Conservation (phyloP, 257 asterid species). For the Scutellaria barbata region DNA sequence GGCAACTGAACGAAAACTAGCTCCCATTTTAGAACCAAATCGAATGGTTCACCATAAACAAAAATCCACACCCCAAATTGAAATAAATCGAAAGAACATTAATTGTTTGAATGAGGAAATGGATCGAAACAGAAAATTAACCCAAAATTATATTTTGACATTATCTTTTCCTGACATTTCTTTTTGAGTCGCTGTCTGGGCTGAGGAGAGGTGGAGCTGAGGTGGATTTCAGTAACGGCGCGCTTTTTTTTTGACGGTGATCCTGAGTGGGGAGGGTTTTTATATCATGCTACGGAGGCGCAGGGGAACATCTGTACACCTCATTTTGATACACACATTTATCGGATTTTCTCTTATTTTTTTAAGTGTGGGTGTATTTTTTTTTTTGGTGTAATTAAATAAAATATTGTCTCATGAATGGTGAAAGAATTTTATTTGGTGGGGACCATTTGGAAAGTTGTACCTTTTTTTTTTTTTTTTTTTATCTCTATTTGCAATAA, state of each 20-base stretch:
- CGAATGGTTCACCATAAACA: constrained; percentile 22
- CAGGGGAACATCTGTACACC: not conserved
- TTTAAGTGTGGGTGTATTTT: too few relatives aligned
- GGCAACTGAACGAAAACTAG: constrained; percentile 25
- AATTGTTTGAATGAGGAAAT: constrained; percentile 24
- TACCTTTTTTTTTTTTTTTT: too few relatives aligned
- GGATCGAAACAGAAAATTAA: constrained; percentile 28
- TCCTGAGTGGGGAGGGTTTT: constrained; percentile 21
- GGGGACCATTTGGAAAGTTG: too few relatives aligned
- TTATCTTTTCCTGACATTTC: not conserved
- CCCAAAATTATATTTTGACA: not conserved
- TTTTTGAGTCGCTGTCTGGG: constrained; percentile 37
- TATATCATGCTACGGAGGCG: constrained; percentile 21
- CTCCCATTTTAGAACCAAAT: constrained; percentile 37
- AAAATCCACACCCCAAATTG: constrained; percentile 21
- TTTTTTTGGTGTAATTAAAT: too few relatives aligned
- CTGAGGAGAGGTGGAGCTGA: constrained; percentile 42
- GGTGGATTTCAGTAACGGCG: constrained; percentile 43
- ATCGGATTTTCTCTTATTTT: too few relatives aligned
- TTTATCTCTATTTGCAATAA: too few relatives aligned
- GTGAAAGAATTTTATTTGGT: too few relatives aligned
- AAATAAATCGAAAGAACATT: constrained; percentile 14
- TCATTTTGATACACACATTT: not conserved
- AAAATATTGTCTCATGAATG: too few relatives aligned
- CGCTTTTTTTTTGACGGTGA: constrained; percentile 42